Base-by-base conservation (phyloP, 345 rosid genomes). In the Balakata baccata region DNA sequence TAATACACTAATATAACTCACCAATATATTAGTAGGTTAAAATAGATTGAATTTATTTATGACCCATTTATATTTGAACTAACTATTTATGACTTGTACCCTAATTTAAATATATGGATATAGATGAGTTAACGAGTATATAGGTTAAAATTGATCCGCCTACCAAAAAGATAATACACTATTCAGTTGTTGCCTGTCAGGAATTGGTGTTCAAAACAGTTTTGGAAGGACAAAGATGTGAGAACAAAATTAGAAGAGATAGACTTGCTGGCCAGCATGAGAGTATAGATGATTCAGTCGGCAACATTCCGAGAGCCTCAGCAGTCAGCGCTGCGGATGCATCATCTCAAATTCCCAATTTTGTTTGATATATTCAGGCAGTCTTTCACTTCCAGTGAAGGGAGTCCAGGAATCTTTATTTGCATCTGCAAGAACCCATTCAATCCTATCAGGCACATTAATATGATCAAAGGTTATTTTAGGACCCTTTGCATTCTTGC, bases 281-380 rank as follows among this genome's bases (percentile, higher is more conserved):
- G 17, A 70, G 23, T 2, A 49, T 50, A 7, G 70, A 50, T 34
- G 7, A 50, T 49, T 29, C 68, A 7, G 22, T 3, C 0, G 20
- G 20, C 45, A 22, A 11, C 38, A 47, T 29, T 54, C 20, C 17
- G 20, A 51, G 17, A 3, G 25, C 16, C 39, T 60, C 50, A 52
- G 75, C 13, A 0, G 84, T 76, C 39, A 84, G n/a, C 41, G 64
- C 76, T 9, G 82, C 67, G 66, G 86, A 89, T 14, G 84, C 84
- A 63, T 70, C 73, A 72, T 72, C 75, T 96, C 98, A 92, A 2
- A 79, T 80, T 70, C 75, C 98, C 98, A 92, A 0, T 78, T 83
- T 66, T 41, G 76, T 62, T 43, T 79, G 4, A 70, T 75, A 14
- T 84, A 69, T 69, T 84, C 89, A 3, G 83, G 78, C 56, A 89